A percentile compares a stretch with the other conserved stretches of the same genome.
Conservation (phyloP, 23 red algal genomes). For the Gracilaria gracilis region DNA sequence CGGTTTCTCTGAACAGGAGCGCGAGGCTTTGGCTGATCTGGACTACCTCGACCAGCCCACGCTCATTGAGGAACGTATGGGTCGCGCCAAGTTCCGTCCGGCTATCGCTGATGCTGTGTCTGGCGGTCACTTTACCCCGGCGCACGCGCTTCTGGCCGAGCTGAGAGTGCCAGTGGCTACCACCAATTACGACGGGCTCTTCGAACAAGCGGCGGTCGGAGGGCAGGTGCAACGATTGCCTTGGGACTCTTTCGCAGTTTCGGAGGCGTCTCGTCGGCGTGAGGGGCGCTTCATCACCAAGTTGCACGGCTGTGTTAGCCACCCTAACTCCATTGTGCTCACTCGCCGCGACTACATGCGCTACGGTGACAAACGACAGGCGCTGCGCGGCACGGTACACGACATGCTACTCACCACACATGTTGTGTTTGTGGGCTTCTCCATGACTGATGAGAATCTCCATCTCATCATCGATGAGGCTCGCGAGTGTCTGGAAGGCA, state of each 20-base stretch:
- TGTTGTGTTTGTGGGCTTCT: constrained; percentile 21
- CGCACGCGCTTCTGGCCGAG: background rate
- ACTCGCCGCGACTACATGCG: constrained; percentile 15
- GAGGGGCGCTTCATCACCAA: background rate
- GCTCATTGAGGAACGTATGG: constrained; percentile 15
- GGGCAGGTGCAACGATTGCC: background rate
- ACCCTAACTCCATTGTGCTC: background rate
- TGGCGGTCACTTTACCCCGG: background rate
- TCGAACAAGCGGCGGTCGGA: background rate
- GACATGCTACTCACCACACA: background rate
- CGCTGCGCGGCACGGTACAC: background rate
- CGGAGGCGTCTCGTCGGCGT: background rate
- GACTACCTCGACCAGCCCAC: constrained; percentile 21
- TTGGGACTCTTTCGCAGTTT: background rate
- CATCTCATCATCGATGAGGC: constrained; percentile 13
- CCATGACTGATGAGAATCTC: background rate
- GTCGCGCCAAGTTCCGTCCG: constrained; percentile 2
- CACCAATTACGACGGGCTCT: constrained; percentile 5
- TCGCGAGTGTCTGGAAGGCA: background rate
- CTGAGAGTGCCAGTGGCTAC: background rate
- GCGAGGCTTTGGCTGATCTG: background rate
- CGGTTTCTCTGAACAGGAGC: background rate
- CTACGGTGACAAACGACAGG: constrained; percentile 5
- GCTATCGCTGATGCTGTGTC: background rate
- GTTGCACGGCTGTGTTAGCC: background rate